A percentile compares a stretch with the other conserved stretches of the same genome.
phyloP scores from a whole-genome alignment of 1,139 yeast species.

The Hyphopichia fennica region DNA sequence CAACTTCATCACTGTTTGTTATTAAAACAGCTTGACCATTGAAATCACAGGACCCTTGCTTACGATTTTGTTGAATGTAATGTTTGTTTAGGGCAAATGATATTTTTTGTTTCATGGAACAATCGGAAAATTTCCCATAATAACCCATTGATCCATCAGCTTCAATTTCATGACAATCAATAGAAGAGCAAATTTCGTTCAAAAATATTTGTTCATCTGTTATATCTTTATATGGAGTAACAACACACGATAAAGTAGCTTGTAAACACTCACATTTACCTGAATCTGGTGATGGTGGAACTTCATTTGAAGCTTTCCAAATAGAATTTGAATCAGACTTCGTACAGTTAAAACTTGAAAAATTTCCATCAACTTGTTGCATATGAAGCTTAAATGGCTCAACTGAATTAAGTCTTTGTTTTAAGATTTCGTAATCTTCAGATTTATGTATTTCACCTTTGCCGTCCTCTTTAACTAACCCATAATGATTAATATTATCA shows the following conservation, averaged over 20 bases:
- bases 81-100: slow-evolving; percentile 54
- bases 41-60: slow-evolving; percentile 34
- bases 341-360: background rate
- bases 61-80: slow-evolving; percentile 32
- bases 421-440: slow-evolving; percentile 43
- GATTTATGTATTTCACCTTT: slow-evolving; percentile 33
- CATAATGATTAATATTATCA: slow-evolving; percentile 36
- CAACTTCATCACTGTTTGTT: slow-evolving; percentile 19
- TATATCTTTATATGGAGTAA: slow-evolving; percentile 32
- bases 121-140: slow-evolving; percentile 61
- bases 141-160: slow-evolving; percentile 49
- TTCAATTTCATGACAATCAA: slow-evolving; percentile 52
- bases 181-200: slow-evolving; percentile 46
- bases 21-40: slow-evolving; percentile 38
- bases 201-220: slow-evolving; percentile 32
- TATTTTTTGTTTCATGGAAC: slow-evolving; percentile 50
- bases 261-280: slow-evolving; percentile 59
- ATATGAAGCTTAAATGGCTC: slow-evolving; percentile 19
- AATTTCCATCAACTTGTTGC: slow-evolving; percentile 7
- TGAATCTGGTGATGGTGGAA: slow-evolving; percentile 58
- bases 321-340: slow-evolving; percentile 1
- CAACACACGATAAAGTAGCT: slow-evolving; percentile 49
- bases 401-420: slow-evolving; percentile 30
- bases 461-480: slow-evolving; percentile 28
- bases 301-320: slow-evolving; percentile 44